These are phyloP conservation scores for Sonneratia caseolaris DNA, from an alignment of 345 rosid genomes.

Conservation along the genomic window DNA sequence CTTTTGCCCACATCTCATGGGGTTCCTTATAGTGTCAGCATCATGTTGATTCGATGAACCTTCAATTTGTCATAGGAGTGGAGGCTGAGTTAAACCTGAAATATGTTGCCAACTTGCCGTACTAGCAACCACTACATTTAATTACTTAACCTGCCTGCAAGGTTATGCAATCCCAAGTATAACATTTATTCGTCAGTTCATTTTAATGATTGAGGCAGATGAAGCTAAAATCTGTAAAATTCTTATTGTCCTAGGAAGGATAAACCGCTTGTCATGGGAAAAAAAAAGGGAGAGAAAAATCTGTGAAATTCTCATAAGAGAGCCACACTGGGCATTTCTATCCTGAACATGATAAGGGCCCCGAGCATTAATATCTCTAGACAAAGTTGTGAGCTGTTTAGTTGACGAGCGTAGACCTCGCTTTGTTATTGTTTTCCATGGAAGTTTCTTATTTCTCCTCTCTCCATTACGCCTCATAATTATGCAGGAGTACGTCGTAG, in stretches of 20 bases:
- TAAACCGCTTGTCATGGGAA: no score
- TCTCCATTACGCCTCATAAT: not conserved
- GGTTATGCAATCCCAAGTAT: not conserved
- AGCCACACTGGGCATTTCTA: not conserved
- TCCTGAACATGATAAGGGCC: not conserved
- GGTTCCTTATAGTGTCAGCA: not conserved
- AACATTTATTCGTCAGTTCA: not conserved
- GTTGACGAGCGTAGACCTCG: not conserved
- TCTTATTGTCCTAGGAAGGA: no score
- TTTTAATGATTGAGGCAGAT: not conserved
- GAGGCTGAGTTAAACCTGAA: not conserved
- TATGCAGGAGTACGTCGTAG: conserved; percentile 71
- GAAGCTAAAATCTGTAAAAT: not conserved
- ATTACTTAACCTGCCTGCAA: not conserved
- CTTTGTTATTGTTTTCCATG: not conserved
- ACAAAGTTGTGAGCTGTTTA: not conserved
- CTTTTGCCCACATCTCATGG: not conserved
- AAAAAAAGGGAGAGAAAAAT: no score
- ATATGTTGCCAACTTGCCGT: not conserved
- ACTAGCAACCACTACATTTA: not conserved
- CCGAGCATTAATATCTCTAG: not conserved
- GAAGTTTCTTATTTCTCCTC: not conserved
- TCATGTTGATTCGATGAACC: not conserved
- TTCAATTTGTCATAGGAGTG: not conserved
- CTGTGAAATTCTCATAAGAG: not conserved